These are phyloP conservation scores for Colletotrichum salicis DNA, from an alignment of 2,329 filamentous ascomycete species.

Conservation along the genomic window DNA sequence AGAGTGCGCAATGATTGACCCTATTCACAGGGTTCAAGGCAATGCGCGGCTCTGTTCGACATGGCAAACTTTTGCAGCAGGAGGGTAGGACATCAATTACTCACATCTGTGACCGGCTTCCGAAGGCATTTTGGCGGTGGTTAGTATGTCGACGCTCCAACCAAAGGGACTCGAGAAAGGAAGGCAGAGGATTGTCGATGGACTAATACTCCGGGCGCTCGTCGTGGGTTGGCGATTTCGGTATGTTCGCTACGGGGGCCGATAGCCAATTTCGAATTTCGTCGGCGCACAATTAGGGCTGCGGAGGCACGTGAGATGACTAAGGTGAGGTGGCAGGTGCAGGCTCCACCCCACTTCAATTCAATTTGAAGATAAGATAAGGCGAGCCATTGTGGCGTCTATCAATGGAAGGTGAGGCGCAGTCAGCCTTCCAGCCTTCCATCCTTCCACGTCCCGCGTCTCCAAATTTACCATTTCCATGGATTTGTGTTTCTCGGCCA, in stretches of 20 bases:
- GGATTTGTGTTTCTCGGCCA: conserved; percentile 19
- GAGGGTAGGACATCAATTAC: conserved; percentile 51
- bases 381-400: background rate
- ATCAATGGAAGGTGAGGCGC: background rate
- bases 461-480: background rate
- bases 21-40: background rate
- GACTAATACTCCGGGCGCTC: conserved; percentile 39
- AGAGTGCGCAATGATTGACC: conserved; percentile 6
- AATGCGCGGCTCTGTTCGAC: background rate
- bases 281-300: conserved; percentile 12
- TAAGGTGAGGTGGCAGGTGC: background rate
- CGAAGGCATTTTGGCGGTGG: conserved; percentile 82
- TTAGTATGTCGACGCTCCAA: conserved; percentile 58
- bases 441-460: background rate
- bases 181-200: conserved; percentile 51
- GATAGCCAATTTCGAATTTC: background rate
- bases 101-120: conserved; percentile 90
- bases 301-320: background rate
- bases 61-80: conserved; percentile 2
- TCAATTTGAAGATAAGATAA: background rate
- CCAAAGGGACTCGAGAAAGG: conserved; percentile 53
- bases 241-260: conserved; percentile 26
- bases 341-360: background rate
- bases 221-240: conserved; percentile 31
- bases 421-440: background rate